Conservation (phyloP, 2,329 filamentous ascomycete genomes). For the Pleomassaria siparia region DNA sequence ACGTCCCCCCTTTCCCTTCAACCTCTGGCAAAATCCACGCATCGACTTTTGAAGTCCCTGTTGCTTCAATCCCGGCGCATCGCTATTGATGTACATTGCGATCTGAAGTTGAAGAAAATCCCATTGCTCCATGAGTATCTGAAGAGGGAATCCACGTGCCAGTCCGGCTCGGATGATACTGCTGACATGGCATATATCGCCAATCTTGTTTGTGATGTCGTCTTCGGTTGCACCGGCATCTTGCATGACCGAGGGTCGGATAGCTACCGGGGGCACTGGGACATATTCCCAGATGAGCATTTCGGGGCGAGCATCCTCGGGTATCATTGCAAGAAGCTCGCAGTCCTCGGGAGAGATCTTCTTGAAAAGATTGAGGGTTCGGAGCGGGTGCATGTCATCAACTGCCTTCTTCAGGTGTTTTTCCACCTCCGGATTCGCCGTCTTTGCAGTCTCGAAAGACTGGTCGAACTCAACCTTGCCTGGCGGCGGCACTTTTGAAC, state of each 20-base stretch:
- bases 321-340: slow-evolving; percentile 86
- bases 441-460: slow-evolving; percentile 79
- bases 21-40: slow-evolving; percentile 87
- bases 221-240: slow-evolving; percentile 94
- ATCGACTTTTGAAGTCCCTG: slow-evolving; percentile 85
- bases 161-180: slow-evolving; percentile 82
- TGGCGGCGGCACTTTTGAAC: slow-evolving; percentile 77
- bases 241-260: slow-evolving; percentile 90
- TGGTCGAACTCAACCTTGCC: slow-evolving; percentile 84
- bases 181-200: slow-evolving; percentile 92
- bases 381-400: slow-evolving; percentile 89
- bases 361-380: slow-evolving; percentile 89
- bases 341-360: slow-evolving; percentile 83
- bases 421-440: slow-evolving; percentile 78
- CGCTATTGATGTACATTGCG: slow-evolving; percentile 97
- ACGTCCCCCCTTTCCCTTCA: slow-evolving; percentile 96
- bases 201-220: slow-evolving; percentile 94
- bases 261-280: slow-evolving; percentile 89
- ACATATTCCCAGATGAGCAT: slow-evolving; percentile 98
- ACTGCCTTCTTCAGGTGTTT: slow-evolving; percentile 90
- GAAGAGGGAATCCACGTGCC: slow-evolving; percentile 78
- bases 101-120: slow-evolving; percentile 94
- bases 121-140: slow-evolving; percentile 97
- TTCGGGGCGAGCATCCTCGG: slow-evolving; percentile 83
- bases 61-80: slow-evolving; percentile 89